These are phyloP conservation scores for Obelidium mucronatum DNA, from an alignment of 192 early-diverging fungal species.

Conservation along the genomic window DNA sequence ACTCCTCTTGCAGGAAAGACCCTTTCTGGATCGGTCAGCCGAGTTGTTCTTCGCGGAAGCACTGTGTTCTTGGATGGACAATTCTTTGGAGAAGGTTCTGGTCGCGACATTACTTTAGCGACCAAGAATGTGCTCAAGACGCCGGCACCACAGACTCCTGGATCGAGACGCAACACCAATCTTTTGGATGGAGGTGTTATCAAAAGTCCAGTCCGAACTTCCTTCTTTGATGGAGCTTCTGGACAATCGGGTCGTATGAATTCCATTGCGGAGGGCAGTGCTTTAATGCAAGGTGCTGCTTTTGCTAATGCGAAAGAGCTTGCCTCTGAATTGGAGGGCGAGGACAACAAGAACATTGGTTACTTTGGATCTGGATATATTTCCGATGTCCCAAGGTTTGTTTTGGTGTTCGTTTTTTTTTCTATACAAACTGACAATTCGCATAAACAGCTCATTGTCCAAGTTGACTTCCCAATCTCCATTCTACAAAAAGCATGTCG, in stretches of 20 bases:
- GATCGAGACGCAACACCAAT: background rate
- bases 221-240: background rate
- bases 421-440: background rate
- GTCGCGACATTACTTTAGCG: constrained; percentile 60
- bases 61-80: constrained; percentile 89
- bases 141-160: constrained; percentile 14
- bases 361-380: constrained; percentile 49
- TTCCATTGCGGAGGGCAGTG: background rate
- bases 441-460: constrained; percentile 49
- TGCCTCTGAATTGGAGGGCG: constrained; percentile 44
- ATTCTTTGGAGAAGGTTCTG: constrained; percentile 57
- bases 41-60: constrained; percentile 87
- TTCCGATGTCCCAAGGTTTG: constrained; percentile 49
- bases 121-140: constrained; percentile 49
- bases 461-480: constrained; percentile 73
- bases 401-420: background rate
- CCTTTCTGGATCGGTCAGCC: constrained; percentile 77
- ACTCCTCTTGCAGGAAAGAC: constrained; percentile 68
- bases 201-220: constrained; percentile 16
- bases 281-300: constrained; percentile 36
- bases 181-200: background rate
- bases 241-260: background rate
- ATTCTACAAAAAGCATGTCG: constrained; percentile 94
- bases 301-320: constrained; percentile 44
- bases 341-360: constrained; percentile 40